Percentiles rank a stretch among this genome's conserved stretches.
Conservation (phyloP, 208 protist genomes). For the Vickermania ingenoplastis region DNA sequence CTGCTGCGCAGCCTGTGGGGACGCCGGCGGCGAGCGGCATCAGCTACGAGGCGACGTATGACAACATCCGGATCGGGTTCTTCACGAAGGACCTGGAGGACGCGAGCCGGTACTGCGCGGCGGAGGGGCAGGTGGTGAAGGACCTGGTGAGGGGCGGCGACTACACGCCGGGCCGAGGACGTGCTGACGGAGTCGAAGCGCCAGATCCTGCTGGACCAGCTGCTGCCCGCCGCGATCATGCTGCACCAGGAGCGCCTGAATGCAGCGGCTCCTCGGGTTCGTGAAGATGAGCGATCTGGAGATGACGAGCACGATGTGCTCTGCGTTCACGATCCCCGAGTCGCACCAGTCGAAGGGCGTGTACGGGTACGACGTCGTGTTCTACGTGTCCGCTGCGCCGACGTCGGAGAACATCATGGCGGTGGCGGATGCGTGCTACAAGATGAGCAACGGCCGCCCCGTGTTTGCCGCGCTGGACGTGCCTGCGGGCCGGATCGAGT, state of each 20-base stretch:
- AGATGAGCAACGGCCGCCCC: background rate
- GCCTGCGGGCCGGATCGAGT: background rate
- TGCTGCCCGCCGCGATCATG: constrained; percentile 6
- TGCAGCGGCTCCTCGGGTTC: constrained; percentile 1
- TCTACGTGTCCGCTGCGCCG: constrained; percentile 14
- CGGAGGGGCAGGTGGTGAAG: too few species aligned
- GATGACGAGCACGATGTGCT: constrained; percentile 4
- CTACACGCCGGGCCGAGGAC: background rate
- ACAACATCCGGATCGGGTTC: constrained; percentile 7
- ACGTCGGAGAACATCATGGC: constrained; percentile 2
- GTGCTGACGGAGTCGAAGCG: constrained; percentile 4
- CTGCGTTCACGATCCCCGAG: constrained; percentile 9
- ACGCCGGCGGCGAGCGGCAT: too few species aligned
- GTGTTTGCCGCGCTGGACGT: constrained; percentile 9
- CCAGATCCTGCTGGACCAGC: background rate
- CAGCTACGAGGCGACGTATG: too few species aligned
- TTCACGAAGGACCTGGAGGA: constrained; percentile 9
- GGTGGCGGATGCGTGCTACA: constrained; percentile 9
- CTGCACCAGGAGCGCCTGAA: constrained; percentile 10
- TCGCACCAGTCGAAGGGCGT: constrained; percentile 6
- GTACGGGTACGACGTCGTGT: constrained; percentile 9
- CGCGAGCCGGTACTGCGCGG: too few species aligned
- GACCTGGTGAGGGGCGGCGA: too few species aligned
- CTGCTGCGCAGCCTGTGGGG: too few species aligned
- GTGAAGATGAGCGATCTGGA: background rate